Percentiles rank a stretch among this genome's conserved stretches.
Evolutionary conservation across 305 asterid genomes (phyloP).

Genomic region (Solanum hybrid): DNA sequence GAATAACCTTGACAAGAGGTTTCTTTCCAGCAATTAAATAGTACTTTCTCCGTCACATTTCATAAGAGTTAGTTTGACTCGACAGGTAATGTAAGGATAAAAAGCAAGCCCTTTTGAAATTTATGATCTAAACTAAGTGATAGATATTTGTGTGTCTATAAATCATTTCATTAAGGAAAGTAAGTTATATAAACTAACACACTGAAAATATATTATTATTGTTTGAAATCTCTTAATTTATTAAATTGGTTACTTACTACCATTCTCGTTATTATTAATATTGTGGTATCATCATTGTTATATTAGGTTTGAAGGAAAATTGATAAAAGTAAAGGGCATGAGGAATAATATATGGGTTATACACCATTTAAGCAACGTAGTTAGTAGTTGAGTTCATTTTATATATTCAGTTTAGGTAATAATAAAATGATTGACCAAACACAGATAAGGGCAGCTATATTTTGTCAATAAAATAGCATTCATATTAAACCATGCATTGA

Average conservation of each 20-base stretch:
- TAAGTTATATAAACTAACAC: neutral
- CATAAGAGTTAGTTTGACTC: neutral
- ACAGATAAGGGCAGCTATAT: neutral
- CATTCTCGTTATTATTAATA: neutral
- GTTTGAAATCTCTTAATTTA: neutral
- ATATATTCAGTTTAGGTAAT: neutral
- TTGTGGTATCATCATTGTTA: neutral
- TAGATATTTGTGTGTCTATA: neutral
- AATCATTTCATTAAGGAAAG: no score
- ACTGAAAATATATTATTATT: neutral
- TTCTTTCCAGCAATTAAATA: neutral
- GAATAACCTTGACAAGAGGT: neutral
- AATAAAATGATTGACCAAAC: neutral
- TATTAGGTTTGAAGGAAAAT: constrained; percentile 6
- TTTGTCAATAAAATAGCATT: neutral
- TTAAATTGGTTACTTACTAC: neutral
- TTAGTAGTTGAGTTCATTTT: neutral
- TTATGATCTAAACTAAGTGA: neutral
- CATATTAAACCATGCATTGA: neutral
- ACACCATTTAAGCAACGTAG: neutral
- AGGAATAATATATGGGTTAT: neutral
- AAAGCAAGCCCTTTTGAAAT: neutral
- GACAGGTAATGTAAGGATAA: neutral
- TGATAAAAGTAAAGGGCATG: neutral
- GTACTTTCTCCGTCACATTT: neutral